Percentiles rank a stretch among this genome's conserved stretches.
Conservation (phyloP, 352 stramenopile genomes). For the Globisporangium apiculatum region DNA sequence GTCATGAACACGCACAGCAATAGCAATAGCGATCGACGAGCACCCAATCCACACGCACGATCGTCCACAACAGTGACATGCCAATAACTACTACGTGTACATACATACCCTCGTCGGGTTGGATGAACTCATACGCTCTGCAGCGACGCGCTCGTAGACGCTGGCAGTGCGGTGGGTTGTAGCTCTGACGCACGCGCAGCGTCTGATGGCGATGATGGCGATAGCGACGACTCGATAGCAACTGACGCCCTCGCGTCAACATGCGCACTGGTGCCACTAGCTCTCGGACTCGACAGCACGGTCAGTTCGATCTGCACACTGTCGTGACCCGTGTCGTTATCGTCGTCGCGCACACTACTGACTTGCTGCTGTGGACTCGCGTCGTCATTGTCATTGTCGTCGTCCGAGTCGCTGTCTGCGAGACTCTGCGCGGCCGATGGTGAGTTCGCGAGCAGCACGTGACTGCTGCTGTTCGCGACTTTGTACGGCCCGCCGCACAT, state of each 20-base stretch:
- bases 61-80: too few species aligned
- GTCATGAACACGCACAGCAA: too few species aligned
- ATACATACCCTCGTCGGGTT: too few species aligned
- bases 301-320: constrained; percentile 10
- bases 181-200: too few species aligned
- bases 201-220: too few species aligned
- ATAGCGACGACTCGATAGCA: background rate
- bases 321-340: background rate
- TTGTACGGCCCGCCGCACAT: constrained; percentile 73
- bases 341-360: background rate
- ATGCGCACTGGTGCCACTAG: background rate
- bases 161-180: too few species aligned
- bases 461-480: constrained; percentile 65
- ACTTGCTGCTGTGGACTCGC: background rate
- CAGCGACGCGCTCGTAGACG: too few species aligned
- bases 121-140: too few species aligned
- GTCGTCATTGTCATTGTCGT: constrained; percentile 11
- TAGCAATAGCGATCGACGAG: too few species aligned
- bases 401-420: constrained; percentile 26
- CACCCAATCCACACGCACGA: too few species aligned
- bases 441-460: constrained; percentile 49
- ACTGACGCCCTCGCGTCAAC: background rate
- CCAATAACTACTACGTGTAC: too few species aligned
- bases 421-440: constrained; percentile 31
- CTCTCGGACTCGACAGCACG: constrained; percentile 8